phyloP scores from a whole-genome alignment of 2,329 filamentous ascomycete genomes.

The Pezicula rhizophila region DNA sequence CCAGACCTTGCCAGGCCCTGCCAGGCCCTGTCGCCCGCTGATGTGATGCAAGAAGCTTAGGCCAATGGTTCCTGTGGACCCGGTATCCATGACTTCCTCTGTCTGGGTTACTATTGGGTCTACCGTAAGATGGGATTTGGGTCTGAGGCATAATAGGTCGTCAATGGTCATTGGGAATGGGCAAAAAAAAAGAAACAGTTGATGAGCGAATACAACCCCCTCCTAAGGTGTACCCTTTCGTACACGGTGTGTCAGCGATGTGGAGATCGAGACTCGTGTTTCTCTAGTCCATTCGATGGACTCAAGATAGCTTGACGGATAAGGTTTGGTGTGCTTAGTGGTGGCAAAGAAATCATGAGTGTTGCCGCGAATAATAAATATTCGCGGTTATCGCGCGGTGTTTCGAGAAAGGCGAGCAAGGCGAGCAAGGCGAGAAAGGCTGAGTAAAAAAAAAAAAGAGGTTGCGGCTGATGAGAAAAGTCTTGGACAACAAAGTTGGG shows the following conservation, averaged over 20 bases:
- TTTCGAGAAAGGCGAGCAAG: not conserved
- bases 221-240: not conserved
- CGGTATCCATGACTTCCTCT: not conserved
- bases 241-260: no score
- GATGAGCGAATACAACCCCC: no score
- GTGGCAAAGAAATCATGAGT: not conserved
- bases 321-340: not conserved
- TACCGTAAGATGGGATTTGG: not conserved
- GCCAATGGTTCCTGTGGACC: not conserved
- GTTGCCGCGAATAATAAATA: constrained; percentile 1
- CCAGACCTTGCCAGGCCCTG: not conserved
- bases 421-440: no score
- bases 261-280: not conserved
- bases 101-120: not conserved
- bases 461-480: not conserved
- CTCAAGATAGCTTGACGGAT: not conserved
- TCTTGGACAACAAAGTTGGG: no score
- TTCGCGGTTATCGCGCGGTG: not conserved
- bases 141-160: not conserved
- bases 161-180: not conserved
- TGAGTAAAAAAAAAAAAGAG: no score
- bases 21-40: not conserved
- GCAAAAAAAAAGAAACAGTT: not conserved
- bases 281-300: no score
- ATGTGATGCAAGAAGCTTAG: not conserved